Conservation (phyloP, 164 flowering plant species). For the Dillenia suffruticosa region DNA sequence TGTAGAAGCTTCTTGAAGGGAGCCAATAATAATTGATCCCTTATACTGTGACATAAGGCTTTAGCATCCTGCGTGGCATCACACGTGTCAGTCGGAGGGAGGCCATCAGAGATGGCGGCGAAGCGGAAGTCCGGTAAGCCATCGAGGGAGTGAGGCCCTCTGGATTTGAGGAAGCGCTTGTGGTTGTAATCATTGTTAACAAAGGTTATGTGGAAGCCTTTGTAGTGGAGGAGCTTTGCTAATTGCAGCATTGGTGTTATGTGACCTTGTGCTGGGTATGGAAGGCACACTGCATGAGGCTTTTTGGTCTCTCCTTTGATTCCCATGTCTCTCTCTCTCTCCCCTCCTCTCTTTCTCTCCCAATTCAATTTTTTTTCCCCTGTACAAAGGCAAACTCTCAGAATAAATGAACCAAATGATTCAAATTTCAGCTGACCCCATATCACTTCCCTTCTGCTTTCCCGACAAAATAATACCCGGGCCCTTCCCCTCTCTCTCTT, state of each 20-base stretch:
- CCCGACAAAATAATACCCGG: too few species aligned
- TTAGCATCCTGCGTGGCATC: slow-evolving; percentile 21
- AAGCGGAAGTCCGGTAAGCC: slow-evolving; percentile 27
- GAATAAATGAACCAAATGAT: too few species aligned
- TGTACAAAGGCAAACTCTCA: too few species aligned
- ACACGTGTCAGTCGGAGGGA: slow-evolving; percentile 15
- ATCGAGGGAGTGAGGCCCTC: slow-evolving; percentile 21
- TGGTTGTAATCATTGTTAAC: slow-evolving; percentile 19
- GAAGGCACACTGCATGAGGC: slow-evolving; percentile 26
- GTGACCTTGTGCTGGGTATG: slow-evolving; percentile 25
- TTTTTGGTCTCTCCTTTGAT: neutral
- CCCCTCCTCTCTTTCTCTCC: too few species aligned
- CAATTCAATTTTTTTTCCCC: too few species aligned
- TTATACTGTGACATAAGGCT: slow-evolving; percentile 13
- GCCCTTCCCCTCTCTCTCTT: too few species aligned
- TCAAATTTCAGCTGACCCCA: too few species aligned
- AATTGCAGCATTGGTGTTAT: slow-evolving; percentile 16
- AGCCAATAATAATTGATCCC: slow-evolving; percentile 1
- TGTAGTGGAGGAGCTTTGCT: neutral
- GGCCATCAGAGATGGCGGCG: slow-evolving; percentile 36
- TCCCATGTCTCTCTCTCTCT: too few species aligned
- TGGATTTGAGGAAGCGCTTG: slow-evolving; percentile 25
- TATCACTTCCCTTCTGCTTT: too few species aligned
- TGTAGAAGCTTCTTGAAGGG: slow-evolving; percentile 15
- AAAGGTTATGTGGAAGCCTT: slow-evolving; percentile 15